phyloP scores from a whole-genome alignment of 768 basidiomycete genomes.

The Wakefieldia striispora region DNA sequence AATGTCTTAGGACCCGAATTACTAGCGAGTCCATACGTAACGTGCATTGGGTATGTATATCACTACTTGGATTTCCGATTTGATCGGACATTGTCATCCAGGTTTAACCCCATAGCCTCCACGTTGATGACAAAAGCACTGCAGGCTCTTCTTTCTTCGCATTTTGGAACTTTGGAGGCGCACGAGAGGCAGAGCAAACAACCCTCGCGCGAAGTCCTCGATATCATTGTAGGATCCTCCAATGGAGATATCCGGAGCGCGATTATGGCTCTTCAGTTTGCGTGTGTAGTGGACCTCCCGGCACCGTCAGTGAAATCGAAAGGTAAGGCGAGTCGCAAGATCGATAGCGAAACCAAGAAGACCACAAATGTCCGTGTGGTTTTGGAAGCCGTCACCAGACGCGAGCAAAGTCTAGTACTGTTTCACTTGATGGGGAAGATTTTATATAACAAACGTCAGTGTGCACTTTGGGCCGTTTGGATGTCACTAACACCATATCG shows the following conservation, averaged over 20 bases:
- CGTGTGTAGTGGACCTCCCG: constrained; percentile 47
- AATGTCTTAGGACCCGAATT: constrained; percentile 70
- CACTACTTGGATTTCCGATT: background rate
- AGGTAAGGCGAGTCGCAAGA: constrained; percentile 34
- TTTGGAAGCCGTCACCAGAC: constrained; percentile 72
- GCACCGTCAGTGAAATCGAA: constrained; percentile 15
- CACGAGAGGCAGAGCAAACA: constrained; percentile 20
- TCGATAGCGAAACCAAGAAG: constrained; percentile 11
- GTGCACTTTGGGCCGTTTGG: background rate
- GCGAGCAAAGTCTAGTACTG: constrained; percentile 83
- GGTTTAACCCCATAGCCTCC: constrained; percentile 90
- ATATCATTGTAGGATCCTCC: constrained; percentile 72
- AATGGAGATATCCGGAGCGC: constrained; percentile 94
- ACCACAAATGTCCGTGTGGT: constrained; percentile 33
- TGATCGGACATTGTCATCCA: constrained; percentile 29
- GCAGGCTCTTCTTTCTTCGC: constrained; percentile 49
- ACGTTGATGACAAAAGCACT: constrained; percentile 84
- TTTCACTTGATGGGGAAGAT: constrained; percentile 95
- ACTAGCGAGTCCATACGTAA: constrained; percentile 68
- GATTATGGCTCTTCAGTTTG: constrained; percentile 90
- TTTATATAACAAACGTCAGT: constrained; percentile 87
- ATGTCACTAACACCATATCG: constrained; percentile 2
- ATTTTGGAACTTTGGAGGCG: constrained; percentile 39
- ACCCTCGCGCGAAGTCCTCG: constrained; percentile 65
- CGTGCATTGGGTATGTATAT: constrained; percentile 67